Evolutionary conservation across 1,284 basidiomycete genomes (phyloP).

Genomic region (Sutorius eximius): DNA sequence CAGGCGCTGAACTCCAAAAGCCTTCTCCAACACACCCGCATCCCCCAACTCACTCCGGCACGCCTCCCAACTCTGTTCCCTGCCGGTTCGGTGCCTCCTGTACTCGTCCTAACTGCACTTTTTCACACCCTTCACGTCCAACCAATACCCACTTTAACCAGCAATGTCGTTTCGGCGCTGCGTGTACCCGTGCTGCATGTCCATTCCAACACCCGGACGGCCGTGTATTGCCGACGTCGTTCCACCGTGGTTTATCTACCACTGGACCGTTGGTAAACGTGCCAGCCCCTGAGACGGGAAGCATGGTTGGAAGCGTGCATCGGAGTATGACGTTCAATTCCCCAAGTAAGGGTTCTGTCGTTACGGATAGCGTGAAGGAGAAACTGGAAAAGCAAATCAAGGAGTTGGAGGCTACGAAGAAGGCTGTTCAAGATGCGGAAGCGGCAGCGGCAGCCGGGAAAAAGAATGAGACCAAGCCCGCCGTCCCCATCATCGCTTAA

Average conservation of each 20-base stretch:
- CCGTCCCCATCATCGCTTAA: constrained; percentile 49
- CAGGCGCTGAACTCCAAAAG: constrained; percentile 46
- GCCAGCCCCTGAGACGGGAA: constrained; percentile 59
- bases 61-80: constrained; percentile 42
- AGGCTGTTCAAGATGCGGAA: constrained; percentile 57
- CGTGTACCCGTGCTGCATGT: constrained; percentile 76
- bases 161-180: constrained; percentile 72
- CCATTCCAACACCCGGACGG: constrained; percentile 79
- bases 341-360: constrained; percentile 26
- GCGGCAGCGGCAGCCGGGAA: constrained; percentile 53
- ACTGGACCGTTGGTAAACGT: constrained; percentile 60
- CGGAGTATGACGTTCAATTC: constrained; percentile 68
- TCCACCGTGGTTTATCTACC: constrained; percentile 72
- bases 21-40: constrained; percentile 32
- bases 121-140: constrained; percentile 60
- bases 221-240: constrained; percentile 70
- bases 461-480: constrained; percentile 54
- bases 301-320: constrained; percentile 61
- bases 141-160: constrained; percentile 40
- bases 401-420: constrained; percentile 58
- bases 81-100: constrained; percentile 78
- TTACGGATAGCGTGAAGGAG: constrained; percentile 43
- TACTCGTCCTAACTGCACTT: constrained; percentile 73
- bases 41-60: constrained; percentile 28
- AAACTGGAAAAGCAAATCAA: constrained; percentile 58